phyloP scores from a whole-genome alignment of 1,139 yeast genomes.

The Magnusiomyces clavatus region DNA sequence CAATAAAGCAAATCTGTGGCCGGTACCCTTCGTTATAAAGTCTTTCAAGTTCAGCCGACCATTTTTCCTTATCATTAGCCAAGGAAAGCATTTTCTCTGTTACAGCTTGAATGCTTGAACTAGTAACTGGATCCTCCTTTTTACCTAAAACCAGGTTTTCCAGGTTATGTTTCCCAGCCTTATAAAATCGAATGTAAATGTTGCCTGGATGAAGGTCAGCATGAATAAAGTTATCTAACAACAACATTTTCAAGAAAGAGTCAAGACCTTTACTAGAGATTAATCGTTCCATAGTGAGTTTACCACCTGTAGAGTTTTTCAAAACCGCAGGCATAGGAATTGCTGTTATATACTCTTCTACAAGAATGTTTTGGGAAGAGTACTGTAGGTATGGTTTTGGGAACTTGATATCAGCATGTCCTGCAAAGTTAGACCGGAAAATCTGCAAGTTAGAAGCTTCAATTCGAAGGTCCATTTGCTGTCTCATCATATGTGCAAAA shows the following conservation, averaged over 20 bases:
- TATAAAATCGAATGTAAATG: conserved; percentile 71
- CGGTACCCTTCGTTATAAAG: conserved; percentile 58
- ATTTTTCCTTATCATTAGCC: conserved; percentile 36
- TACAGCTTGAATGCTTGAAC: conserved; percentile 25
- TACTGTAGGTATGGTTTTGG: conserved; percentile 67
- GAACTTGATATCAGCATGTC: conserved; percentile 54
- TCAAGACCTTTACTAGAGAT: conserved; percentile 85
- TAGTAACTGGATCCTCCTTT: conserved; percentile 71
- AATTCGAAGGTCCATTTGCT: conserved; percentile 82
- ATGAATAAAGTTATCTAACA: conserved; percentile 87
- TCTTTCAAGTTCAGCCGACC: conserved; percentile 44
- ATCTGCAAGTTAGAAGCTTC: conserved; percentile 75
- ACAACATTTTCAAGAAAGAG: conserved; percentile 85
- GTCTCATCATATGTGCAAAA: conserved; percentile 74
- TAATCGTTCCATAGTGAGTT: conserved; percentile 51
- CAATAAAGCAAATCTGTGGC: conserved; percentile 86
- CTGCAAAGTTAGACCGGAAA: conserved; percentile 56
- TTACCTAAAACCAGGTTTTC: conserved; percentile 97
- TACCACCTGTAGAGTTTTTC: conserved; percentile 41
- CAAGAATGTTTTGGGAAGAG: conserved; percentile 65
- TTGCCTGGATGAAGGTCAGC: conserved; percentile 97
- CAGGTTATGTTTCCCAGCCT: conserved; percentile 79
- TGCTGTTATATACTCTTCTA: conserved; percentile 81
- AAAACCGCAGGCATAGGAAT: conserved; percentile 70
- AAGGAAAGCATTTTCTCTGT: conserved; percentile 31